Conservation (phyloP, 331 rosid species). For the Quercus tomentella region DNA sequence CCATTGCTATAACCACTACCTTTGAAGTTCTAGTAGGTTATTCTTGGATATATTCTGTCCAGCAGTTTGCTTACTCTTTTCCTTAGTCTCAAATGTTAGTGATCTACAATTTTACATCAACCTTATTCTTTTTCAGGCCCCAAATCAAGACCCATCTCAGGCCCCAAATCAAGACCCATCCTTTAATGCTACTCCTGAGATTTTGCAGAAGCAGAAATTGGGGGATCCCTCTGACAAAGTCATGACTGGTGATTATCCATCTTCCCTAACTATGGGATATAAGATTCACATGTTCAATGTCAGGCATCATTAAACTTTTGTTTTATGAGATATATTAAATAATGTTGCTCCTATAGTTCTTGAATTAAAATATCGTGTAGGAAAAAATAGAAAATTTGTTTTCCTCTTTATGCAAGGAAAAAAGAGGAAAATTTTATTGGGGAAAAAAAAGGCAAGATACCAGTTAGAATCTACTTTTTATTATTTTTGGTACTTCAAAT, state of each 20-base stretch:
- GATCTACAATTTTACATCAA: background rate
- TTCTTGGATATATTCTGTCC: background rate
- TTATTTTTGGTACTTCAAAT: too few relatives aligned
- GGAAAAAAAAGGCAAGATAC: too few relatives aligned
- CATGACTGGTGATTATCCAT: conserved; percentile 10
- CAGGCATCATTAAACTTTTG: too few relatives aligned
- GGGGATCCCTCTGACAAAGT: conserved; percentile 3
- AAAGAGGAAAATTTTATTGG: too few relatives aligned
- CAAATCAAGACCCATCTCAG: conserved; percentile 7
- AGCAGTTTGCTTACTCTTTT: background rate
- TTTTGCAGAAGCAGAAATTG: background rate
- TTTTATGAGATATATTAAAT: background rate
- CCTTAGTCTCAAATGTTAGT: background rate
- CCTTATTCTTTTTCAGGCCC: conserved; percentile 7
- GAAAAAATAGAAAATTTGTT: background rate
- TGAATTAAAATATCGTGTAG: background rate
- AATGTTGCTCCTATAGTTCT: background rate
- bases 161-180: background rate
- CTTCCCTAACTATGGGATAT: too few relatives aligned
- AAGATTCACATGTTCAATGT: too few relatives aligned
- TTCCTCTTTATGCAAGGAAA: too few relatives aligned
- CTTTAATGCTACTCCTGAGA: background rate
- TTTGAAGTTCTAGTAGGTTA: too few relatives aligned
- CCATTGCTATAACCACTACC: too few relatives aligned
- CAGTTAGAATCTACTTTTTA: too few relatives aligned